Base-by-base conservation (phyloP, 805 yeast genomes). In the Cyberlindnera xishuangbannaensis region DNA sequence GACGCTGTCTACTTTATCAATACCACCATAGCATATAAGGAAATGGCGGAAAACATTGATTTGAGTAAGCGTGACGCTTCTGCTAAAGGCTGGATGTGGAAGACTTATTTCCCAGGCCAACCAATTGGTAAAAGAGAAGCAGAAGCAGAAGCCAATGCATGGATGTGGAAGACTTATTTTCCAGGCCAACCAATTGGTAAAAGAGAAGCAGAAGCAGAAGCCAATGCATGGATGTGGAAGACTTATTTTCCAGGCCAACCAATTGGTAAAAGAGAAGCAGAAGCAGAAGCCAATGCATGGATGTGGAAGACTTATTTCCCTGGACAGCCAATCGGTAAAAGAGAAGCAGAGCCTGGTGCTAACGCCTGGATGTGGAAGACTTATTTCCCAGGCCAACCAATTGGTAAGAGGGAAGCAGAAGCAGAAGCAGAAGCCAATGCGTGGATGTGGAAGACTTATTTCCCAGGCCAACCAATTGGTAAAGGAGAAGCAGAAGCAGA, bases 1-100 rank as follows among this genome's bases (percentile, higher is more conserved):
- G 51, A 49, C 28, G 34, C 53, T 26, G 53, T 51, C 23, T 46
- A 27, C 41, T 51, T 51, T 33, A 38, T 51, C 28, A 51, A 49
- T 43, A 40, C 51, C 18, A 51, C 55, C 22, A 38, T 49, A 17
- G 45, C 48, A 17, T 33, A 36, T 7, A 34, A 33, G 15, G 51
- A 47, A 27, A 24, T 34, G 29, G 30, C n/a, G 14, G 40, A 28
- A 11, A 37, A 43, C 34, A n/a, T 17, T 3, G 43, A 28, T n/a
- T 31, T 45, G 24, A 23, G 42, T 7, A 49, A 49, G 39, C 30
- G 54, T 18, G 40, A 35, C n/a, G 45, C 47, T 22, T 39, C 39
- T 7, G 48, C 50, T 19, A 46, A 39, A 18, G 43, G 50, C 7
- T 43, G 51, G 51, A 20, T 25, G n/a, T 48, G 48, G 50, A 40